Conservation (phyloP, 192 early-diverging fungal genomes). For the Linnemannia zychae region DNA sequence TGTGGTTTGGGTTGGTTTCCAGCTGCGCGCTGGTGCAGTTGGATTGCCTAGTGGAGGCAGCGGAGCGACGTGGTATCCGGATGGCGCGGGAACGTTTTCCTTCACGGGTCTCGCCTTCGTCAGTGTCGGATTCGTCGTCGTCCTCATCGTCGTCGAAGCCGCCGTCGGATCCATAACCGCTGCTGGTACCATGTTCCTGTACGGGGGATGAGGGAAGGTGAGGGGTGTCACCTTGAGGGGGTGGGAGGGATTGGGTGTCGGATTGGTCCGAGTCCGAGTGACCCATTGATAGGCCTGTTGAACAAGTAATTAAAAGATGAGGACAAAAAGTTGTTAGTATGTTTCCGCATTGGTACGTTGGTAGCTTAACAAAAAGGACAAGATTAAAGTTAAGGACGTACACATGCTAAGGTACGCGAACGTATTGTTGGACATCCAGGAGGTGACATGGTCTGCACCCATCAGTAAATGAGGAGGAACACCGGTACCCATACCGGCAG, state of each 20-base stretch:
- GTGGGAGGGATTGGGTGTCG: background rate
- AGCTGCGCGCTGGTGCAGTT: background rate
- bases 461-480: background rate
- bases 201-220: background rate
- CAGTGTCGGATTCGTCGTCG: background rate
- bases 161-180: background rate
- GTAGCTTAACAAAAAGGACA: background rate
- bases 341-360: no score
- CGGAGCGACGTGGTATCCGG: background rate
- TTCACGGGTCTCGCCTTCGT: background rate
- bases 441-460: background rate
- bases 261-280: background rate
- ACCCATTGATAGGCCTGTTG: background rate
- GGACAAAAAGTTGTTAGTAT: background rate
- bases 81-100: background rate
- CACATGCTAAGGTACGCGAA: background rate
- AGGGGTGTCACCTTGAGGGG: no score
- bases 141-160: slow-evolving; percentile 7
- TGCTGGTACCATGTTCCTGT: background rate
- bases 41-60: background rate
- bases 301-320: background rate
- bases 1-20: background rate
- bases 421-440: background rate
- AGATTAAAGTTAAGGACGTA: background rate
- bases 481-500: background rate